phyloP scores from a whole-genome alignment of 257 asterid genomes.

The Fraxinus americana region DNA sequence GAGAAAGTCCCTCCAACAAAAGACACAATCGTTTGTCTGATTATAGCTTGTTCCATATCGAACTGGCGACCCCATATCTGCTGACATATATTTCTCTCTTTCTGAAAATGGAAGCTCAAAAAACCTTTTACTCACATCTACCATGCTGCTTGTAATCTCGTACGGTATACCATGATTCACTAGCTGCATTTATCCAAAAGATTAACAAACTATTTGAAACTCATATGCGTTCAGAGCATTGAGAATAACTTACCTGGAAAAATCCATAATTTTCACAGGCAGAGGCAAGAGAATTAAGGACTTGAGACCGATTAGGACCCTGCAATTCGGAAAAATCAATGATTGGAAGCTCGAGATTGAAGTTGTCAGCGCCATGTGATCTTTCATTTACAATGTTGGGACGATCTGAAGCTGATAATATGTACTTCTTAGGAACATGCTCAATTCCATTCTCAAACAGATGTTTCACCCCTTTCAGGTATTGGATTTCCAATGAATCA shows the following conservation, averaged over 20 bases:
- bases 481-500: conserved; percentile 36
- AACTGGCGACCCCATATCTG: conserved; percentile 58
- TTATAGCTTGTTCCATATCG: conserved; percentile 94
- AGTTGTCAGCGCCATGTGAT: background rate
- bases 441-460: conserved; percentile 67
- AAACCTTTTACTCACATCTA: conserved; percentile 51
- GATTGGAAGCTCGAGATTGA: conserved; percentile 55
- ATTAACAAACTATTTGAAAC: background rate
- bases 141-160: conserved; percentile 54
- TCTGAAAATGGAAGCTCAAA: conserved; percentile 70
- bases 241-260: conserved; percentile 54
- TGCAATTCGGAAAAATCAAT: conserved; percentile 68
- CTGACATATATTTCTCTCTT: conserved; percentile 82
- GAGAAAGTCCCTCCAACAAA: conserved; percentile 91
- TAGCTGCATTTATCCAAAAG: conserved; percentile 40
- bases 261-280: conserved; percentile 80
- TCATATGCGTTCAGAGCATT: no score
- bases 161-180: conserved; percentile 69
- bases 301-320: conserved; percentile 61
- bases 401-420: conserved; percentile 70
- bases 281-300: conserved; percentile 53
- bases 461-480: conserved; percentile 72
- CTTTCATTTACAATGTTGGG: conserved; percentile 36
- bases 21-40: conserved; percentile 75
- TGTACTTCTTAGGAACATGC: conserved; percentile 68